Evolutionary conservation across 2,329 filamentous ascomycete species (phyloP), one percentile per base, ranked within the genome.

Genomic region (Zasmidium citrigriseum): DNA sequence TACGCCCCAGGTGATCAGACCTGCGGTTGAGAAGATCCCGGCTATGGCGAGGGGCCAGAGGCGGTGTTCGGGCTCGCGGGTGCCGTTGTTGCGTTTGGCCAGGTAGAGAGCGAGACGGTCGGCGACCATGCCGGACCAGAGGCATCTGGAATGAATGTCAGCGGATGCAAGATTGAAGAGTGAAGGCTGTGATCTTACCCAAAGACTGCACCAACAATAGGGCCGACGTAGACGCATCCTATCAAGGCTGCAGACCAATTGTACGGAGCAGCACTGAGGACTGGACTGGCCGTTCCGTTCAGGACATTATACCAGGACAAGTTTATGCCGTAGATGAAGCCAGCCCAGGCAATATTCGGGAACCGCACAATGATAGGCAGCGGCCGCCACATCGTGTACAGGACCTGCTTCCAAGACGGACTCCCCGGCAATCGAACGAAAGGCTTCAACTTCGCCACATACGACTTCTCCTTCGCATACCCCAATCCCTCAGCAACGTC

Each of bases 1-100:
- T 0, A 82, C 76, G 23, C 81, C 81, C 60, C 63, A 68, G 5
- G 78, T 60, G 11, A 74, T 76, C 1, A 71, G 62, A 1, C 65
- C 62, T 46, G 76, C 74, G 1, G 76, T 74, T 0, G 75, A 68
- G 14, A 75, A 58, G 7, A 78, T 20, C 1, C 76, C 54, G 45
- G 73, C 73, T 1, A 71, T 64, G 0, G 72, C 69, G 67, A 75
- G 76, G 9, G 75, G 72, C 75, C 75, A 79, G 1, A 78, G 62
- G 51, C 77, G 59, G 45, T 76, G 70, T 53, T 78, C 76, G 0
- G 75, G 67, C 59, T 78, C 76, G 46, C 72, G 67, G 16, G 76
- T 68, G 20, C 75, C 76, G 10, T 61, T 70, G 55, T 76, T 76
- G 4, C 70, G 67, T 1, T 75, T 71, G 12, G 76, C 75, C 41